A percentile compares a stretch with the other conserved stretches of the same genome.
Conservation (phyloP, 2,329 filamentous ascomycete species). For the Pseudogymnoascus sp. region DNA sequence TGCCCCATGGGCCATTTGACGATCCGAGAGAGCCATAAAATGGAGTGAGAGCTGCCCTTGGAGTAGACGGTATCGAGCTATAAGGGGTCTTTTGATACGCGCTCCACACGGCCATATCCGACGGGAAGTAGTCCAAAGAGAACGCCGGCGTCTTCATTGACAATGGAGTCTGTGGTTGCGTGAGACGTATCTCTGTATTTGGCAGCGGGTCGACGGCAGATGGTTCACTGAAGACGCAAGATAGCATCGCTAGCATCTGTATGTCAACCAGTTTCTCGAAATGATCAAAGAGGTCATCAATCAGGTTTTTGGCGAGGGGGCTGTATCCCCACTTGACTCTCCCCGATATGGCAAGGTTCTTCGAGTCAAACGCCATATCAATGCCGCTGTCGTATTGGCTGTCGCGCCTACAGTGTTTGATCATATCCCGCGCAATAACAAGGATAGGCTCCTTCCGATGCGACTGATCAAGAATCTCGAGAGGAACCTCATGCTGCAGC, state of each 20-base stretch:
- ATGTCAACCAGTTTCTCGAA: constrained; percentile 56
- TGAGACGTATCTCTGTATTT: constrained; percentile 48
- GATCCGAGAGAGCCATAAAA: constrained; percentile 50
- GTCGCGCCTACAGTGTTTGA: constrained; percentile 33
- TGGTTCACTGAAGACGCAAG: constrained; percentile 59
- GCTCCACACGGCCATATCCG: constrained; percentile 47
- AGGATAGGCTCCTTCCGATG: constrained; percentile 47
- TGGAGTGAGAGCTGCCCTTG: constrained; percentile 49
- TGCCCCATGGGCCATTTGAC: constrained; percentile 45
- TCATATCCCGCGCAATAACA: constrained; percentile 58
- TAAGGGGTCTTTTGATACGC: constrained; percentile 43
- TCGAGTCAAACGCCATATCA: constrained; percentile 37
- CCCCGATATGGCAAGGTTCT: constrained; percentile 38
- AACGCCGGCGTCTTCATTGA: constrained; percentile 60
- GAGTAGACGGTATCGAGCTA: constrained; percentile 49
- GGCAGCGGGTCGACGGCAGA: constrained; percentile 47
- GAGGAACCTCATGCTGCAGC: constrained; percentile 65
- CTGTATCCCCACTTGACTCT: constrained; percentile 62
- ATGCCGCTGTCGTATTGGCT: constrained; percentile 41
- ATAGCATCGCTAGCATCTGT: constrained; percentile 66
- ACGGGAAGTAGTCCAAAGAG: constrained; percentile 59
- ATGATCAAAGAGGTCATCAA: constrained; percentile 54
- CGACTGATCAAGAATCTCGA: constrained; percentile 52
- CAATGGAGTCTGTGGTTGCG: constrained; percentile 53
- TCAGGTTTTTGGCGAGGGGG: constrained; percentile 54